Base-by-base conservation (phyloP, 805 yeast species). In the Ogataea parapolymorpha region DNA sequence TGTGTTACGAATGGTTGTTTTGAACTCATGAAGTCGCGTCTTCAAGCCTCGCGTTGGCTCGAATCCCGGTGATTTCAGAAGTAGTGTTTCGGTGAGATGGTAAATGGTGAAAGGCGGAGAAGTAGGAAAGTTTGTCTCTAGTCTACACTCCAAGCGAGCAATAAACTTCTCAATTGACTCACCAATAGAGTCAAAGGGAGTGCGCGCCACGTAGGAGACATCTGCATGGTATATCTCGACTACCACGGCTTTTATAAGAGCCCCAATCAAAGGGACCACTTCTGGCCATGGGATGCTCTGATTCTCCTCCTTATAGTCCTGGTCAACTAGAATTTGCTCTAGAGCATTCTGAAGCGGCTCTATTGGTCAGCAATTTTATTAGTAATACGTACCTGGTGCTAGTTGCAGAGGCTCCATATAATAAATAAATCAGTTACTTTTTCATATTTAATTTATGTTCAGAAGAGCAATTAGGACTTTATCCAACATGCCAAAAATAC, bases 51-150 rank as follows among this genome's bases (percentile, higher is more conserved):
- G 23, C 13, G 37, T 23, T 8, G 38, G 37, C 24, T 33, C 37
- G 20, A 37, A 39, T 2, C 53, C 55, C 2, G 55, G 53, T 4
- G 46, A 36, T 2, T 39, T 31, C 24, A 50, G 48, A 5, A 44
- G 33, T 6, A 59, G 25, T 1, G 53, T 48, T 1, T 39, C 30
- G 1, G 40, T 40, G 14, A 61, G 39, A 38, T 51, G 55, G 15
- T 32, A 37, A 6, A 61, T 53, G 1, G 65, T 61, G 37, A 59
- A 61, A 3, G 66, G 66, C 1, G 66, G 66, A 1, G 62, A 54
- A 2, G 35, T 35, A 0, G 27, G 13, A 27, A 59, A 60, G n/a
- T 42, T 40, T 2, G 32, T 24, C 6, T 17, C n/a, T 14, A 57
- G 32, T 26, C 42, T 45, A 1, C 16, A 8, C 6, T 26, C 32